Evolutionary conservation across 306 rosid genomes (phyloP), one percentile per base, ranked within the genome.

Genomic region (Castanea sativa): DNA sequence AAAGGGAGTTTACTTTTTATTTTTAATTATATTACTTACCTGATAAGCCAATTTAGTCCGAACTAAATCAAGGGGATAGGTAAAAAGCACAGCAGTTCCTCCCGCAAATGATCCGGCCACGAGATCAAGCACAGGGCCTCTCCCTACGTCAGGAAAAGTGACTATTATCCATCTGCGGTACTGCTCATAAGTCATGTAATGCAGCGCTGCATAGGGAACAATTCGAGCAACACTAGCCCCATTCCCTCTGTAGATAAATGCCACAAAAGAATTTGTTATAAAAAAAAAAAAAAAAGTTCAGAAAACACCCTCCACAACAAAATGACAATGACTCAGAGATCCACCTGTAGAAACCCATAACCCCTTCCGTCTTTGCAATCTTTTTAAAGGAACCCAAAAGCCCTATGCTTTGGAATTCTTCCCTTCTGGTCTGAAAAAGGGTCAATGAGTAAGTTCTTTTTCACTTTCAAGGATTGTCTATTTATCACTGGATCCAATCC

Each of bases 171-270:
- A 83, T 86, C 98, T 82, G 52, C 99, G 90, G 86, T 95, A 95
- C 79, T 95, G 96, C 83, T 92, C 97, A 2, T 95, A 93, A 27
- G 94, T 81, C 99, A 93, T 95, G 23, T 80, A 95, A 79, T 95
- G 99, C 83, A 95, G 86, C 19, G 97, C 98, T 5, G 98, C 98
- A 81, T 95, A 93, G 30, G 98, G 99, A 79, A 95, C 91, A 84
- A 95, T 93, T 87, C 99, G 92, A 16, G 99, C 98, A 60, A 95
- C 89, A 87, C 99, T 91, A 73, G 98, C 99, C 79, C 99, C 99
- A 73, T 95, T 93, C 72, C 99, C 99, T 83, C 97, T 95, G 89
- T 12, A 77, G 79, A 86, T 19, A 74, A 78, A 74, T 29, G 55
- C 77, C 65, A 19, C 38, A 27, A 73, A 73, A 30, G 5, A 61